Percentiles rank a stretch among this genome's conserved stretches.
These are phyloP conservation scores for Gynochthodes officinalis DNA, from an alignment of 257 asterid genomes.

Conservation along the genomic window DNA sequence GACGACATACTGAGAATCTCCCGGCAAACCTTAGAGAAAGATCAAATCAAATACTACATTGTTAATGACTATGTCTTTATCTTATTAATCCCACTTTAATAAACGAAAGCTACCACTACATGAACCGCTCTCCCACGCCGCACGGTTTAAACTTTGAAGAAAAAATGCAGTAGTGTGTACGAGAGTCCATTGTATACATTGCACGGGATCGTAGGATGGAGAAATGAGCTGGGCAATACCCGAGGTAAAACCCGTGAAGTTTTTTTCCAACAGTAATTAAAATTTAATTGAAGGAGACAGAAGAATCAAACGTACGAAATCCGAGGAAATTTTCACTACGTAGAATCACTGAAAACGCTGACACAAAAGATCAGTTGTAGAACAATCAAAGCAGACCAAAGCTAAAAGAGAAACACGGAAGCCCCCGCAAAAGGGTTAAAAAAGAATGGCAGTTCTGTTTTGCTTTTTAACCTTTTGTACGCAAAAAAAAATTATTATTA, in stretches of 20 bases:
- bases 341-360: constrained; percentile 15
- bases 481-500: constrained; percentile 6
- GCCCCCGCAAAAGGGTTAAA: not conserved
- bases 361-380: constrained; percentile 25
- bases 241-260: not conserved
- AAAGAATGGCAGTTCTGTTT: constrained; percentile 23
- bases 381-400: constrained; percentile 20
- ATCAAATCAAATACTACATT: not conserved
- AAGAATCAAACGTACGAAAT: constrained; percentile 11
- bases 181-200: too few species aligned
- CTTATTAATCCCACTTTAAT: not conserved
- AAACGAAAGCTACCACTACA: not conserved
- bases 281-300: constrained; percentile 1
- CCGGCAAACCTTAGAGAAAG: constrained; percentile 4
- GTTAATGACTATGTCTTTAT: not conserved
- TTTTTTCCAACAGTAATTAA: not conserved
- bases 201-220: constrained; percentile 19
- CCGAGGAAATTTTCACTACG: constrained; percentile 9
- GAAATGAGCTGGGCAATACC: not conserved
- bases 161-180: too few species aligned
- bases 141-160: not conserved
- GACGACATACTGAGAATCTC: constrained; percentile 12
- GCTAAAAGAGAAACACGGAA: not conserved
- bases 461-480: constrained; percentile 20
- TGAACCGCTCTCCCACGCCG: too few species aligned